These are phyloP conservation scores for Crinitomyces ghanaensis DNA, from an alignment of 805 yeast genomes.

Conservation along the genomic window DNA sequence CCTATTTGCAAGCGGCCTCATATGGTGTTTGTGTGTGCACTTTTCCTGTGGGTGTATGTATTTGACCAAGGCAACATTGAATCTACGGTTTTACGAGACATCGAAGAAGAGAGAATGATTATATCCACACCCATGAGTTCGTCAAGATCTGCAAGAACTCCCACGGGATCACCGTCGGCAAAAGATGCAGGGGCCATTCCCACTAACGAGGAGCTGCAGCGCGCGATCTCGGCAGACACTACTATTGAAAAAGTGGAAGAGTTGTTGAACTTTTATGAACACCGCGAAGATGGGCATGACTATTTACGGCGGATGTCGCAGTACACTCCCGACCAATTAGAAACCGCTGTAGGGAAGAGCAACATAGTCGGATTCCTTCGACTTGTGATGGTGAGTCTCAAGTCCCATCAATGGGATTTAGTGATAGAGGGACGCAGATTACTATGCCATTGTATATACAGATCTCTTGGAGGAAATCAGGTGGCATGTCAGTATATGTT, in stretches of 20 bases:
- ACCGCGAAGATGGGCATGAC: constrained; percentile 36
- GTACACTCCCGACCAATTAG: constrained; percentile 22
- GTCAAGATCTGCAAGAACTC: neutral
- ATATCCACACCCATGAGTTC: neutral
- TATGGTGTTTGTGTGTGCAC: constrained; percentile 18
- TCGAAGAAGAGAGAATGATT: constrained; percentile 1
- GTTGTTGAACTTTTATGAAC: neutral
- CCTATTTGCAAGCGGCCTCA: constrained; percentile 22
- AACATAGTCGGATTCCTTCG: constrained; percentile 44
- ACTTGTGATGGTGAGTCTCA: constrained; percentile 16
- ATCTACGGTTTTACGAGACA: constrained; percentile 11
- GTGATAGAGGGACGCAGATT: constrained; percentile 16
- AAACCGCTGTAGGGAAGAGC: constrained; percentile 32
- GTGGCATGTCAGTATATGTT: constrained; percentile 16
- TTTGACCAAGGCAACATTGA: constrained; percentile 25
- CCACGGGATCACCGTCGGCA: neutral
- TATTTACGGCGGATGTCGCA: constrained; percentile 37
- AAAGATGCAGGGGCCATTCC: neutral
- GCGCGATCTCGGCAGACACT: neutral
- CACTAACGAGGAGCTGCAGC: neutral
- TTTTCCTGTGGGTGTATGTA: constrained; percentile 26
- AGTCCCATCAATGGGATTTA: constrained; percentile 21
- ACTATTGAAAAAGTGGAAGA: neutral
- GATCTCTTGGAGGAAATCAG: constrained; percentile 13
- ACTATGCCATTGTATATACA: constrained; percentile 15